Evolutionary conservation across 1,284 basidiomycete genomes (phyloP).

Genomic region (Anthracocystis setariae): DNA sequence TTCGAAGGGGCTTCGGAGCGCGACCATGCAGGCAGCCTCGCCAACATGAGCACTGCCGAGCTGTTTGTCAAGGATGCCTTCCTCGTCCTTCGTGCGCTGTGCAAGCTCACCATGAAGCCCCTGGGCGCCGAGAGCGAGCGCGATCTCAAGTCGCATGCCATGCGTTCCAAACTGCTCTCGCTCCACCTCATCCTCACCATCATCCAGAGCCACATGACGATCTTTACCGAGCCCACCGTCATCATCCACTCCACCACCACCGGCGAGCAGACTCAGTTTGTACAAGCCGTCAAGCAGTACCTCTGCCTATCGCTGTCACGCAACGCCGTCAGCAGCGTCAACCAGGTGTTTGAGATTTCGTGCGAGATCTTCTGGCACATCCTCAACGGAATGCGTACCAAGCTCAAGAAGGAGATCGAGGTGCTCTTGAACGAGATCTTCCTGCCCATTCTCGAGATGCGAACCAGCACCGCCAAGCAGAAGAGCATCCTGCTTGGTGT

Average conservation of each 20-base stretch:
- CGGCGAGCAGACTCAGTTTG: slow-evolving; percentile 65
- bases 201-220: slow-evolving; percentile 60
- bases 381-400: slow-evolving; percentile 89
- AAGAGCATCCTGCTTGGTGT: slow-evolving; percentile 64
- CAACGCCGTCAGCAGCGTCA: slow-evolving; percentile 93
- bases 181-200: slow-evolving; percentile 65
- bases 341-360: slow-evolving; percentile 96
- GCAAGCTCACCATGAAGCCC: slow-evolving; percentile 67
- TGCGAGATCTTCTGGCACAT: slow-evolving; percentile 99
- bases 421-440: slow-evolving; percentile 98
- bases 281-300: slow-evolving; percentile 68
- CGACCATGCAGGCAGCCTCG: slow-evolving; percentile 51
- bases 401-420: slow-evolving; percentile 99
- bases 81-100: slow-evolving; percentile 65
- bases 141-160: slow-evolving; percentile 65
- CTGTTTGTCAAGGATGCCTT: slow-evolving; percentile 67
- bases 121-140: slow-evolving; percentile 65
- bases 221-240: slow-evolving; percentile 64
- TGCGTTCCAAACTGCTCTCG: slow-evolving; percentile 66
- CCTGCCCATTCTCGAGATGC: slow-evolving; percentile 98
- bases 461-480: slow-evolving; percentile 88
- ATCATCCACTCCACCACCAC: slow-evolving; percentile 64
- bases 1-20: slow-evolving; percentile 63
- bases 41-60: slow-evolving; percentile 61
- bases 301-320: slow-evolving; percentile 90